phyloP scores from a whole-genome alignment of 768 basidiomycete genomes.

The Tylopilus plumbeoviolaceoides region DNA sequence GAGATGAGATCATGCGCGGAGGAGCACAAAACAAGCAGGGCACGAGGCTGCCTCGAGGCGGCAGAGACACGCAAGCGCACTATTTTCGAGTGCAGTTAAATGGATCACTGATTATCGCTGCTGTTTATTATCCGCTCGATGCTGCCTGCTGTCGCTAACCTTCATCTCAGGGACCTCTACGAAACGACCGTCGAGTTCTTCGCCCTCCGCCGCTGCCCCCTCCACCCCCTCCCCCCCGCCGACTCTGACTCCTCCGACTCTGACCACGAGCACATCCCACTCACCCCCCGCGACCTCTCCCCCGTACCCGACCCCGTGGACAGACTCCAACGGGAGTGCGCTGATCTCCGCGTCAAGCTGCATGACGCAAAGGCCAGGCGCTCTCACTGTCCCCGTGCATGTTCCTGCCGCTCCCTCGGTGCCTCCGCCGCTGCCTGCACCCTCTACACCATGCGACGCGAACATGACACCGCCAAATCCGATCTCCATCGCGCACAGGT shows the following conservation, averaged over 20 bases:
- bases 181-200: slow-evolving; percentile 59
- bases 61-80: slow-evolving; percentile 16
- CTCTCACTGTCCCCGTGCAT: slow-evolving; percentile 29
- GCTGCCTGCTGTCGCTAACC: slow-evolving; percentile 41
- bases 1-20: neutral
- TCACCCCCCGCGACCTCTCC: slow-evolving; percentile 31
- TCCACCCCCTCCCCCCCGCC: slow-evolving; percentile 16
- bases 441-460: slow-evolving; percentile 43
- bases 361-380: slow-evolving; percentile 31
- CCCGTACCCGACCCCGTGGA: slow-evolving; percentile 40
- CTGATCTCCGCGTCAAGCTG: slow-evolving; percentile 42
- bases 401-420: slow-evolving; percentile 30
- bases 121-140: slow-evolving; percentile 19
- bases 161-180: slow-evolving; percentile 47
- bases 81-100: slow-evolving; percentile 2
- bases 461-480: slow-evolving; percentile 52
- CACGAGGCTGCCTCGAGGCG: slow-evolving; percentile 17
- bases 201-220: slow-evolving; percentile 39
- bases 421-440: slow-evolving; percentile 42
- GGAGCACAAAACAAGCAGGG: neutral
- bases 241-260: slow-evolving; percentile 28
- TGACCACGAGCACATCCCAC: slow-evolving; percentile 23
- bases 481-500: slow-evolving; percentile 52
- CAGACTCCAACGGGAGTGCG: slow-evolving; percentile 38
- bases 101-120: slow-evolving; percentile 35